Evolutionary conservation across 495 filamentous ascomycete species (phyloP), one percentile per base, ranked within the genome.

Genomic region (Penicillium maclennaniae): DNA sequence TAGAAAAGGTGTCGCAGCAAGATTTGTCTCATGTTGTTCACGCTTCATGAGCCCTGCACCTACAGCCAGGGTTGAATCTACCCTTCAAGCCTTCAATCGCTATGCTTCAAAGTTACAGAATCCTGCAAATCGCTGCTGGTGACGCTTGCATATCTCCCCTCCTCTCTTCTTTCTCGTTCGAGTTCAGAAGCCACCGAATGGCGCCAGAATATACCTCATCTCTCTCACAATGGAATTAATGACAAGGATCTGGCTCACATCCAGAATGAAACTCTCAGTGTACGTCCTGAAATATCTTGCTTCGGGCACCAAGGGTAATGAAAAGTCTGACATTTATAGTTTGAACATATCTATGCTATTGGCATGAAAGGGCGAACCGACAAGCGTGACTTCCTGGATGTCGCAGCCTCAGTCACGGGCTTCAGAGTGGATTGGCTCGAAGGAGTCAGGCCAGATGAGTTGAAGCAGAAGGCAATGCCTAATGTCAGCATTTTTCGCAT

Each of bases 351-450:
- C 25, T 80, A 83, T 55, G 82, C 83, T 42, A 78, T 88, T 44
- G 83, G 81, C 43, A 68, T 88, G 26, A 78, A 80, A 5, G 70
- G 74, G 19, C 74, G 85, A 17, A 77, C 78, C 7, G 85, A 88
- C 54, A 81, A 84, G 26, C 79, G 81, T 20, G 83, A 88, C 72
- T 80, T 75, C 9, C 71, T 87, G 45, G 66, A 69, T 3, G 63
- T 85, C 3, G 73, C 78, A 2, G 77, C 83, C 4, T 76, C 75
- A 1, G 58, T 81, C 2, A 77, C 69, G 10, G 74, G 75, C 10
- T 66, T 88, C 19, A 69, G 71, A 6, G 62, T 84, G 3, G 78
- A 80, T 1, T 83, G 79, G 63, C 63, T 86, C 14, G 69, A 79
- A 37, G 84, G 82, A 0, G 69, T 69, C 12, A 45, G 45, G 10